A percentile compares a stretch with the other conserved stretches of the same genome.
phyloP scores from a whole-genome alignment of 345 rosid species.

The Theobroma cacao region DNA sequence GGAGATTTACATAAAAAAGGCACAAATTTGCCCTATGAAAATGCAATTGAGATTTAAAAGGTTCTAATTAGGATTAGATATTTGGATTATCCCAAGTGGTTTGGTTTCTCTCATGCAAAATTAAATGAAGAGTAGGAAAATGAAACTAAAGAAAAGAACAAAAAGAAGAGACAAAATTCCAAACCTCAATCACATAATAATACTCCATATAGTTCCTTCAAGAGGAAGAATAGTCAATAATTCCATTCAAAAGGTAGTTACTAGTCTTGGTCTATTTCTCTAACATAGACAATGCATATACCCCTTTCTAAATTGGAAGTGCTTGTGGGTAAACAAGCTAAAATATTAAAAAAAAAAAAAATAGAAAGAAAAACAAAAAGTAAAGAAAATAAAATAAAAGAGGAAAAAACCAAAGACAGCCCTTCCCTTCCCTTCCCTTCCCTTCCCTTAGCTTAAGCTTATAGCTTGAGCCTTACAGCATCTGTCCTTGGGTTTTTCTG shows the following conservation, averaged over 20 bases:
- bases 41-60: too few species aligned
- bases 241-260: background rate
- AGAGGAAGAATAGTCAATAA: background rate
- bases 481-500: constrained; percentile 15
- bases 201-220: background rate
- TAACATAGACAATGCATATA: background rate
- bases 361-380: background rate
- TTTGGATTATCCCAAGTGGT: too few species aligned
- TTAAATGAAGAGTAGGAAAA: too few species aligned
- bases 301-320: background rate
- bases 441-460: constrained; percentile 4
- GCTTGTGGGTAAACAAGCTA: background rate
- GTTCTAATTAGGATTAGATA: too few species aligned
- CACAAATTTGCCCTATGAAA: too few species aligned
- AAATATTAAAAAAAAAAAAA: background rate
- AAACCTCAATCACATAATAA: background rate
- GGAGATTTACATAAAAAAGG: too few species aligned
- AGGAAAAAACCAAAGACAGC: background rate
- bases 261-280: background rate
- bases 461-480: constrained; percentile 14
- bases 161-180: background rate
- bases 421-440: background rate
- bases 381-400: background rate
- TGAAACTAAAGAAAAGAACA: background rate
- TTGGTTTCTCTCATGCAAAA: too few species aligned